These are phyloP conservation scores for Spatholobus suberectus DNA, from an alignment of 306 rosid genomes.

Conservation along the genomic window DNA sequence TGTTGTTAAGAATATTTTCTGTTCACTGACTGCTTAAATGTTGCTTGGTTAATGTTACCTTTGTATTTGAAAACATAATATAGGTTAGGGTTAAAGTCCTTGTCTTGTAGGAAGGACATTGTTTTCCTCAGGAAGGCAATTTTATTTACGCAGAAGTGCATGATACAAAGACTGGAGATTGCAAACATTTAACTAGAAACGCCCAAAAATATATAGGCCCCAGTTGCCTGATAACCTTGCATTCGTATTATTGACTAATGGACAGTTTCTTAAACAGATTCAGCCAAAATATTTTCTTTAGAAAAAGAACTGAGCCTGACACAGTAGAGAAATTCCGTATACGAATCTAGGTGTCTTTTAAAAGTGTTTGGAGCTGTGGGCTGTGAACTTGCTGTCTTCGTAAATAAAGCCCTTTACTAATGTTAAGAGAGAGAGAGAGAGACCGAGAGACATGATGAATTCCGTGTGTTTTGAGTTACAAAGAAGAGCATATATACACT, in stretches of 20 bases:
- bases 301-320: neutral
- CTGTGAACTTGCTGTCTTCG: neutral
- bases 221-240: neutral
- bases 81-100: slow-evolving; percentile 13
- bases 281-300: neutral
- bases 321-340: neutral
- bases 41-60: slow-evolving; percentile 5
- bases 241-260: neutral
- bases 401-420: neutral
- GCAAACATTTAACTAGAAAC: neutral
- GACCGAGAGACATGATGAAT: neutral
- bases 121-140: neutral
- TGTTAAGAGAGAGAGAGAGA: neutral
- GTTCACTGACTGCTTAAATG: neutral
- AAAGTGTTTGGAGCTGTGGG: neutral
- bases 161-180: neutral
- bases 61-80: neutral
- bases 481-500: neutral
- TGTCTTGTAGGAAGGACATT: neutral
- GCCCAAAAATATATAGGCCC: neutral
- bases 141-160: neutral
- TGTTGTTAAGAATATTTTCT: neutral
- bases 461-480: neutral
- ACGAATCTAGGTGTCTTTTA: neutral
- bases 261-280: neutral